Evolutionary conservation across 2,329 filamentous ascomycete genomes (phyloP).

Genomic region (Botrytis porri): DNA sequence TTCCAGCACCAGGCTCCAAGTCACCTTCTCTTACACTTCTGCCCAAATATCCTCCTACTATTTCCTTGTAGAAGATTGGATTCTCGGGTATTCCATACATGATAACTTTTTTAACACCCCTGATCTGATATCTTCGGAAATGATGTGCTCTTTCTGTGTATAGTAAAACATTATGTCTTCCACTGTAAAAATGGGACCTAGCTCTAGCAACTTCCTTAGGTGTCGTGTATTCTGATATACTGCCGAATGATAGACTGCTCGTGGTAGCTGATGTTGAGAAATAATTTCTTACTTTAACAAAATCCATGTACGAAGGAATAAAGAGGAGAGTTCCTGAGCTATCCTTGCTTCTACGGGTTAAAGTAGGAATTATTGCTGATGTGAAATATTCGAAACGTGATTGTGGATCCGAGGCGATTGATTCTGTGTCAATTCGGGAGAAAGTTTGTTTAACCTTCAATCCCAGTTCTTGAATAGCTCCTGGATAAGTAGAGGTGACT

Average conservation of each 20-base stretch:
- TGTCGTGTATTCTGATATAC: constrained; percentile 84
- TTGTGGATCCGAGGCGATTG: constrained; percentile 75
- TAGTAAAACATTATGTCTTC: constrained; percentile 76
- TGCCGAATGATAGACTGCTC: constrained; percentile 64
- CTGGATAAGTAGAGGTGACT: constrained; percentile 62
- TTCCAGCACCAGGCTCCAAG: constrained; percentile 57
- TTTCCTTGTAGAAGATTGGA: constrained; percentile 73
- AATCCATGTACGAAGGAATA: constrained; percentile 91
- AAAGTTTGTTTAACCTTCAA: constrained; percentile 82
- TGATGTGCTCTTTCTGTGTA: constrained; percentile 98
- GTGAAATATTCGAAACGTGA: constrained; percentile 89
- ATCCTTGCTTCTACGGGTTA: constrained; percentile 66
- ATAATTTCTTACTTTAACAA: constrained; percentile 88
- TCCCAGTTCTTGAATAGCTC: constrained; percentile 70
- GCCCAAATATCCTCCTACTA: constrained; percentile 65
- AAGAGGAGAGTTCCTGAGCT: constrained; percentile 76
- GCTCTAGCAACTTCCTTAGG: constrained; percentile 77
- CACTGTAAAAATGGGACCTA: constrained; percentile 80
- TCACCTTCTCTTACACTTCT: constrained; percentile 56
- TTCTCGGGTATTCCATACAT: constrained; percentile 93
- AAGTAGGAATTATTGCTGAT: constrained; percentile 71
- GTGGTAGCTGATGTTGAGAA: constrained; percentile 69
- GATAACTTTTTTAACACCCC: constrained; percentile 78
- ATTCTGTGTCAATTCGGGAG: constrained; percentile 73
- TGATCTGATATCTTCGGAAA: constrained; percentile 82